Conservation (phyloP, 2,329 filamentous ascomycete species). For the Coniella vitis region DNA sequence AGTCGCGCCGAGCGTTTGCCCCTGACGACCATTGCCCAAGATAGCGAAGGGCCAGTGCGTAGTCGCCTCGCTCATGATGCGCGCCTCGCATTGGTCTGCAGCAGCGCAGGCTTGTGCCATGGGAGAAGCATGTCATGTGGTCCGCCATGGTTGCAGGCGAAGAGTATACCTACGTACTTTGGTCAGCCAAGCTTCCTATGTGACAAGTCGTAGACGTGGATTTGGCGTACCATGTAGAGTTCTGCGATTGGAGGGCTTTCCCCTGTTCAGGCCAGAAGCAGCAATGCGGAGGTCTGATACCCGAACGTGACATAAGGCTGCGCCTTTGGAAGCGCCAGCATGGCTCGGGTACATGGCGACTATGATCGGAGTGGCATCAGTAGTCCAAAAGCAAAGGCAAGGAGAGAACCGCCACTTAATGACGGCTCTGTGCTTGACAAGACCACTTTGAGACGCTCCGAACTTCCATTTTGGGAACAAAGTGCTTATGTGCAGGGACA, state of each 20-base stretch:
- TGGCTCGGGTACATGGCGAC: too few species aligned
- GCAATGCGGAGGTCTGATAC: constrained; percentile 5
- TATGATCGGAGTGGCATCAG: too few species aligned
- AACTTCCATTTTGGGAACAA: constrained; percentile 3
- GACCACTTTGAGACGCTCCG: constrained; percentile 1
- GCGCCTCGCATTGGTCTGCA: too few species aligned
- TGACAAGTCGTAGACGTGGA: neutral
- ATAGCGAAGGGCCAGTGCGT: neutral
- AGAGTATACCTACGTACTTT: neutral
- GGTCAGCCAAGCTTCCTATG: neutral
- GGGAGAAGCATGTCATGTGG: neutral
- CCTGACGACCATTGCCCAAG: neutral
- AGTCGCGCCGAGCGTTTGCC: neutral
- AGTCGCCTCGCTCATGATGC: too few species aligned
- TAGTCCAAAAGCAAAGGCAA: neutral
- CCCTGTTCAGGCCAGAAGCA: neutral
- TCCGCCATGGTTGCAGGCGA: neutral
- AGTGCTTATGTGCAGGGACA: too few species aligned
- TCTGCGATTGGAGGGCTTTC: constrained; percentile 11
- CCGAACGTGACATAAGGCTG: constrained; percentile 5
- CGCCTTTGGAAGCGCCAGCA: neutral
- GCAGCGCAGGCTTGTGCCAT: neutral
- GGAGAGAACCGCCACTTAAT: neutral
- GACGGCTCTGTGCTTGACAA: neutral
- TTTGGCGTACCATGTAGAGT: neutral